These are phyloP conservation scores for Entomortierella beljakovae DNA, from an alignment of 192 early-diverging fungal genomes.

Conservation along the genomic window DNA sequence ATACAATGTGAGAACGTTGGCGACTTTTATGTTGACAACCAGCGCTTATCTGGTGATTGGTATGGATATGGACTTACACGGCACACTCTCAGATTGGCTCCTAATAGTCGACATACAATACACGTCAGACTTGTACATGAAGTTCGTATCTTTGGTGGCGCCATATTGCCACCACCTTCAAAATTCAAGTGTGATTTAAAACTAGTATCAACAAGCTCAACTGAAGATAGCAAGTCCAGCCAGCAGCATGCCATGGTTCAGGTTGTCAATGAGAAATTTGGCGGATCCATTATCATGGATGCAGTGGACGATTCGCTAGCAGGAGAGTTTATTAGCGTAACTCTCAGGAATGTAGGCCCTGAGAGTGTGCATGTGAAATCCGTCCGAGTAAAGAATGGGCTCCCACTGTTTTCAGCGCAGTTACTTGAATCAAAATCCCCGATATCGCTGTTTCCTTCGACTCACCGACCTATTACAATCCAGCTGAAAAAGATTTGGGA, in stretches of 20 bases:
- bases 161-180: conserved; percentile 35
- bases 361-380: conserved; percentile 19
- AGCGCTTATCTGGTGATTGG: conserved; percentile 70
- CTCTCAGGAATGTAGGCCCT: conserved; percentile 36
- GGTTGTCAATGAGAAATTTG: conserved; percentile 25
- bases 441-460: conserved; percentile 14
- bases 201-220: background rate
- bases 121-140: conserved; percentile 73
- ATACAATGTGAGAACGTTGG: conserved; percentile 65
- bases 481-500: background rate
- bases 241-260: conserved; percentile 14
- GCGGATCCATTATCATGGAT: conserved; percentile 34
- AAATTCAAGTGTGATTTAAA: conserved; percentile 33
- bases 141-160: conserved; percentile 76
- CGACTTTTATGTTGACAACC: conserved; percentile 73
- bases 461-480: conserved; percentile 32
- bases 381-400: conserved; percentile 17
- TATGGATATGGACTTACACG: conserved; percentile 64
- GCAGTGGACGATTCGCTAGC: conserved; percentile 39
- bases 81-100: conserved; percentile 59
- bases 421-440: background rate
- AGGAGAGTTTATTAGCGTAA: conserved; percentile 48
- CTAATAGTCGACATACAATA: conserved; percentile 62
- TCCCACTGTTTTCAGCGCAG: conserved; percentile 5
- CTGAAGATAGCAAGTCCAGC: background rate